These are phyloP conservation scores for Fusarium torulosum DNA, from an alignment of 2,329 filamentous ascomycete species.

Conservation along the genomic window DNA sequence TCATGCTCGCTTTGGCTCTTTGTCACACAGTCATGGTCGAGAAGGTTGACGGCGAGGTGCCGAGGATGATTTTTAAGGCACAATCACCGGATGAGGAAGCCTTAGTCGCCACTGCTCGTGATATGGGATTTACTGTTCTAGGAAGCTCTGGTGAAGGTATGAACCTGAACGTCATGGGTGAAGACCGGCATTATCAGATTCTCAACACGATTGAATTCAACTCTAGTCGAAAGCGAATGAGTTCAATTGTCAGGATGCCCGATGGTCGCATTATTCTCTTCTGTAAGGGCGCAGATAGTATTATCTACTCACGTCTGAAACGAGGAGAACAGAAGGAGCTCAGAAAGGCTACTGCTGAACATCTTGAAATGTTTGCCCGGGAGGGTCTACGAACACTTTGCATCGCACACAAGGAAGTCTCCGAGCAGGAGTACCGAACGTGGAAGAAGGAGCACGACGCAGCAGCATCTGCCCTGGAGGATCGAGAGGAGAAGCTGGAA, in stretches of 20 bases:
- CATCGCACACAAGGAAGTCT: constrained; percentile 85
- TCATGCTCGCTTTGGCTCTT: constrained; percentile 95
- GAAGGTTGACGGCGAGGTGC: constrained; percentile 87
- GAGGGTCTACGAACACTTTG: constrained; percentile 96
- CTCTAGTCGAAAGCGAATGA: constrained; percentile 97
- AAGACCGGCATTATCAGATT: constrained; percentile 86
- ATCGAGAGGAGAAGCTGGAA: constrained; percentile 94
- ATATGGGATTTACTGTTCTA: constrained; percentile 94
- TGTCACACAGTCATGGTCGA: constrained; percentile 98
- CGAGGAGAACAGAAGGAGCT: constrained; percentile 88
- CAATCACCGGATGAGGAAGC: constrained; percentile 98
- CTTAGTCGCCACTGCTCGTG: constrained; percentile 91
- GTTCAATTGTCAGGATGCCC: constrained; percentile 94
- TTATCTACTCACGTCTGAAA: constrained; percentile 93
- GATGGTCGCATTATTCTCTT: constrained; percentile 89
- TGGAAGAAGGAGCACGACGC: constrained; percentile 93
- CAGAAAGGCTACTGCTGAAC: constrained; percentile 85
- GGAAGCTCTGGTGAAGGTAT: constrained; percentile 84
- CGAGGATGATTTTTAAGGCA: constrained; percentile 93
- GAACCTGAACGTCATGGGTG: constrained; percentile 85
- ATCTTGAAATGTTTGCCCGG: constrained; percentile 95
- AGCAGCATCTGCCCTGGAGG: constrained; percentile 83
- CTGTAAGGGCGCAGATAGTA: constrained; percentile 97
- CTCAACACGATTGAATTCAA: constrained; percentile 98
- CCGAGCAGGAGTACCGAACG: constrained; percentile 82